Evolutionary conservation across 108 stramenopile species (phyloP).

Genomic region (Conticribra guillardii): DNA sequence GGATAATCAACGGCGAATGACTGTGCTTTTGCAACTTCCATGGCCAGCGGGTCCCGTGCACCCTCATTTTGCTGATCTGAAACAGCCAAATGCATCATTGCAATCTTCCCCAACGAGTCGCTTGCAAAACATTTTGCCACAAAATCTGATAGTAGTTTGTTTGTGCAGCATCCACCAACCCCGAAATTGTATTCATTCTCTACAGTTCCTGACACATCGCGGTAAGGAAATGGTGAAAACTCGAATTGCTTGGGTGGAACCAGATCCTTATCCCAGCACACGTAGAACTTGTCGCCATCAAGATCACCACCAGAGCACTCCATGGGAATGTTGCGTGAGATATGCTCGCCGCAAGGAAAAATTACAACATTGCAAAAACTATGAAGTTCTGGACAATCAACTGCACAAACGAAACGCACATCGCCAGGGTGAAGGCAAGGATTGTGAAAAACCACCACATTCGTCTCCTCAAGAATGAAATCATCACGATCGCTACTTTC

Average conservation of each 20-base stretch:
- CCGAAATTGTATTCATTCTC: no score
- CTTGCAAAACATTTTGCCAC: neutral
- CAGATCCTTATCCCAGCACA: conserved; percentile 1
- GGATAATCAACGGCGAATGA: neutral
- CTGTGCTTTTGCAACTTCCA: neutral
- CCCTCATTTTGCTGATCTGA: neutral
- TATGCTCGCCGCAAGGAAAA: neutral
- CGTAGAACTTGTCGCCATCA: conserved; percentile 12
- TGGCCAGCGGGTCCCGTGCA: neutral
- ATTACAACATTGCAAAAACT: neutral
- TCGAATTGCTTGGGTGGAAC: neutral
- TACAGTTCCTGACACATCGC: neutral
- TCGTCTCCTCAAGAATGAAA: neutral
- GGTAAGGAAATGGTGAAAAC: neutral
- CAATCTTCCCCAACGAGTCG: neutral
- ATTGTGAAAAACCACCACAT: conserved; percentile 3
- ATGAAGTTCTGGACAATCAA: neutral
- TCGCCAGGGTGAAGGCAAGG: conserved; percentile 11
- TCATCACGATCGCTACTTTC: no score
- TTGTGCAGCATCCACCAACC: neutral
- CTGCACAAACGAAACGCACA: neutral
- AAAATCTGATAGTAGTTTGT: neutral
- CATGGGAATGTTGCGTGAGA: neutral
- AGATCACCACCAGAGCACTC: conserved; percentile 13
- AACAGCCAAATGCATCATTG: neutral